Conservation (phyloP, 441 rosid genomes). For the Brassica hybrid region DNA sequence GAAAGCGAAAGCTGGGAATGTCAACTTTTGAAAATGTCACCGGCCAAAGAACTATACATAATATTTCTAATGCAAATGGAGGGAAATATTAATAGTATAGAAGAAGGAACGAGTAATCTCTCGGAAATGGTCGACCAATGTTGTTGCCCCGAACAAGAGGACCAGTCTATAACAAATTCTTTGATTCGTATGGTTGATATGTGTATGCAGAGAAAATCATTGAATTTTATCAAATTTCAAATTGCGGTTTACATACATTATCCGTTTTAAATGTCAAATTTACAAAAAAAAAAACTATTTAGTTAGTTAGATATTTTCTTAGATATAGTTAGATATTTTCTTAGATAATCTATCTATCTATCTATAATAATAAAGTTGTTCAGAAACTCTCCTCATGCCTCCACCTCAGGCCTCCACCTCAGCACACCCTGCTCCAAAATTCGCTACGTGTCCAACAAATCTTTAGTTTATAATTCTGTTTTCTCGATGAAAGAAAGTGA, state of each 20-base stretch:
- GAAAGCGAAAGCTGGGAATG: background rate
- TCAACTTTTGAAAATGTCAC: constrained; percentile 3
- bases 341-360: no score
- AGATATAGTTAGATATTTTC: no score
- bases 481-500: no score
- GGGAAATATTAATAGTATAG: background rate
- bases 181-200: background rate
- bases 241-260: background rate
- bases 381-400: no score
- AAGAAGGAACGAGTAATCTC: background rate
- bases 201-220: background rate
- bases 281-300: no score
- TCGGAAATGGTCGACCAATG: constrained; percentile 1
- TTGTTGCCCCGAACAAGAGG: background rate
- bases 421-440: no score
- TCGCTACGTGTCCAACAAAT: no score
- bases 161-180: background rate
- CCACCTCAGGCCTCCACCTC: no score
- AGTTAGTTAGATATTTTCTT: no score
- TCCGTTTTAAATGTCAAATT: no score
- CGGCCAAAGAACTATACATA: background rate
- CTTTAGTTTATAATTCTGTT: no score
- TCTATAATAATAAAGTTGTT: no score
- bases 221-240: background rate
- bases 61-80: constrained; percentile 20